Conservation (phyloP, 2,329 filamentous ascomycete species). For the Epichloe scottii region DNA sequence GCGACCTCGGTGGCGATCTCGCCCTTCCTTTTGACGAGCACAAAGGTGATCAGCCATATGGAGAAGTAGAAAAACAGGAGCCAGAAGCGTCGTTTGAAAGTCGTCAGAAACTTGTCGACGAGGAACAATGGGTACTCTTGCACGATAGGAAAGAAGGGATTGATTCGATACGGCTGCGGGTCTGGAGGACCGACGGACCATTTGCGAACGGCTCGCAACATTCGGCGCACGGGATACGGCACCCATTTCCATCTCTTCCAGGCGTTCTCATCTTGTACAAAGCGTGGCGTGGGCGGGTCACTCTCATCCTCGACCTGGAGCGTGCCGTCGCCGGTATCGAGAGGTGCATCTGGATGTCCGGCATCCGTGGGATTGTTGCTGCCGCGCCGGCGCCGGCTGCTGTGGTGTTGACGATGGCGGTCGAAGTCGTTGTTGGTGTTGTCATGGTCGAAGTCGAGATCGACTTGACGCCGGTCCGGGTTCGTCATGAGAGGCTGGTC, state of each 20-base stretch:
- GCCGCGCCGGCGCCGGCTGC: slow-evolving; percentile 6
- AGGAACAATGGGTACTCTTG: slow-evolving; percentile 55
- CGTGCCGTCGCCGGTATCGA: slow-evolving; percentile 19
- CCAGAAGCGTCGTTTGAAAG: slow-evolving; percentile 42
- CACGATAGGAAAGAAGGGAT: slow-evolving; percentile 49
- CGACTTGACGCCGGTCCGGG: slow-evolving; percentile 18
- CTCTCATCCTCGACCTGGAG: slow-evolving; percentile 34
- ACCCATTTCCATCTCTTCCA: slow-evolving; percentile 44
- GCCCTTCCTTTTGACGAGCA: slow-evolving; percentile 53
- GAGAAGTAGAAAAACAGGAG: slow-evolving; percentile 48
- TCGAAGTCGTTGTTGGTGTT: neutral
- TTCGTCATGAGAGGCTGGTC: slow-evolving; percentile 27
- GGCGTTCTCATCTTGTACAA: slow-evolving; percentile 40
- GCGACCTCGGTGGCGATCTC: slow-evolving; percentile 47
- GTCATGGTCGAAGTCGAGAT: slow-evolving; percentile 12
- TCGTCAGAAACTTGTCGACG: slow-evolving; percentile 49
- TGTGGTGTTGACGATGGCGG: neutral
- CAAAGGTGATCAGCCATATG: slow-evolving; percentile 58
- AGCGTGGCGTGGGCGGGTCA: slow-evolving; percentile 40
- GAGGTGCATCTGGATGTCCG: slow-evolving; percentile 31
- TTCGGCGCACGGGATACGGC: slow-evolving; percentile 40
- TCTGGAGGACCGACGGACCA: slow-evolving; percentile 47
- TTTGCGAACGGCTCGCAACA: slow-evolving; percentile 25
- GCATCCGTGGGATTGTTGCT: slow-evolving; percentile 5
- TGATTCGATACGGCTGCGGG: slow-evolving; percentile 35